Base-by-base conservation (phyloP, 306 rosid species). In the Castanospermum australe region DNA sequence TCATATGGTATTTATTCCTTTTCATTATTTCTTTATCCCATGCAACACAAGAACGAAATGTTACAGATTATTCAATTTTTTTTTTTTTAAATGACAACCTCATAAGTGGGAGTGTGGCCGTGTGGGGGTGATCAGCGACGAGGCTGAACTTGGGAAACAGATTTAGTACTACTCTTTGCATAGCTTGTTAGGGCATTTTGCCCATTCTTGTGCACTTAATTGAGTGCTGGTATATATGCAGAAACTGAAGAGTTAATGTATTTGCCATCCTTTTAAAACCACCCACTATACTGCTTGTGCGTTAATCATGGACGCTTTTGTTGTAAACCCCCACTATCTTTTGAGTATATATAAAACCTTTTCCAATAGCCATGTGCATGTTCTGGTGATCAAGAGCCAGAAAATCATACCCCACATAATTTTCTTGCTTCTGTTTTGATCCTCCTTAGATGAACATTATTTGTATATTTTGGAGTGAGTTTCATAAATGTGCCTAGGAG, bases 291-390 rank as follows among this genome's bases (percentile, higher is more conserved):
- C 6, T 24, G 42, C 28, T 52, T 11, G 30, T 10, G n/a, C 21
- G 52, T 65, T 39, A 17, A 77, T 52, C 65, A 52, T 28, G 75
- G 35, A 52, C 39, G 51, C 41, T 63, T 63, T 60, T 48, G 73
- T 50, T 54, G 51, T 48, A 48, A 18, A 17, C 24, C 39, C 50
- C 38, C 28, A 21, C 9, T 22, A 35, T 42, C 45, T 45, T 67
- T 22, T n/a, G 4, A 60, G 39, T 32, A 8, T 39, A n/a, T 10
- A n/a, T 1, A 28, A 28, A n/a, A 36, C 47, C 73, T 63, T 51
- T 75, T 70, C 36, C 65, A 8, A 21, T 28, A 63, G 13, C 52
- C 56, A 77, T 24, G 45, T 36, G 74, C 81, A 9, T 52, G 66
- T 4, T 12, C 38, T 54, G n/a, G 66, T 48, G 44, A 62, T 30